Base-by-base conservation (phyloP, 202 grass and related monocot species). In the Zizania palustris region DNA sequence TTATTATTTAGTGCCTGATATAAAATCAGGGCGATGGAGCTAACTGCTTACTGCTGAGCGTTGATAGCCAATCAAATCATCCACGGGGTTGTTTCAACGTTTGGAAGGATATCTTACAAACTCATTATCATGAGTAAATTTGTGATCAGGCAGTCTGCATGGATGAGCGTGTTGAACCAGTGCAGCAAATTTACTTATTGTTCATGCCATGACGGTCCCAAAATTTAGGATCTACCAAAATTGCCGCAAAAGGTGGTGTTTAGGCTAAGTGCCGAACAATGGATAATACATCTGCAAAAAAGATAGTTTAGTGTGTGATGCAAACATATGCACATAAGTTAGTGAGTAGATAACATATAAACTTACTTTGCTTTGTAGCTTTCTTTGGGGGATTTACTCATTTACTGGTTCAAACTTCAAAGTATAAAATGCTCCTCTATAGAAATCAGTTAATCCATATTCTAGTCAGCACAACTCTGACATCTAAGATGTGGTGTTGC, bases 281-380 rank as follows among this genome's bases (percentile, higher is more conserved):
- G 9, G 34, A 38, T 83, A 60, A 16, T 60, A 4, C 33, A 69
- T 82, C 84, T 82, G 35, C 35, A 72, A 22, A 73, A 35, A 15
- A 20, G 1, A 60, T 55, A 79, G 51, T 67, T 58, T 45, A 76
- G 48, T 59, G 34, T 65, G 48, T 62, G 62, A 68, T 49, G 6
- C 38, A 76, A 76, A 85, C 9, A 69, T 33, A 70, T 35, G 38
- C 20, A 56, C 18, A 37, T 42, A 67, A 66, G 50, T 51, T 13
- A 44, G 50, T 50, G 41, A 67, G 5, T 35, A 50, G 34, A 74
- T 48, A 75, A 4, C 21, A 71, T 36, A 41, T 48, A 49, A 39
- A 18, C 9, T 69, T 54, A 35, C 10, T 42, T 68, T 55, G 83
- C 74, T 74, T 67, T 7, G 7, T 28, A 61, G 15, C 35, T 82